Conservation (phyloP, 768 basidiomycete species). For the Gymnopilus junonius region DNA sequence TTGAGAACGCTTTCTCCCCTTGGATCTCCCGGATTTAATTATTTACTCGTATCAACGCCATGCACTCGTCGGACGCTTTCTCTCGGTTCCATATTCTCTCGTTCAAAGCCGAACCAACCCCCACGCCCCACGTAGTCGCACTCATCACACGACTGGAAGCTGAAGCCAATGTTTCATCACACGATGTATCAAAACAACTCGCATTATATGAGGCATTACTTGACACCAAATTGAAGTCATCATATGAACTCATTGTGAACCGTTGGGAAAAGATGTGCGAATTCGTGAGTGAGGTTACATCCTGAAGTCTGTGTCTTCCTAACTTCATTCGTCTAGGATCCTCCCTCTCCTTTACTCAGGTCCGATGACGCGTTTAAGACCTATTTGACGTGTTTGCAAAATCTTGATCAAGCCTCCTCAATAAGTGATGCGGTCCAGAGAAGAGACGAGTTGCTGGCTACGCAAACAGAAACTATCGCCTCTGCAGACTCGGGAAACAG, state of each 20-base stretch:
- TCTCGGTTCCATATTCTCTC: constrained; percentile 50
- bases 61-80: constrained; percentile 33
- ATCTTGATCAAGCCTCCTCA: constrained; percentile 57
- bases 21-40: constrained; percentile 7
- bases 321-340: constrained; percentile 48
- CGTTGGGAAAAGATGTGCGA: constrained; percentile 87
- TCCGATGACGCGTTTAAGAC: constrained; percentile 78
- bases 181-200: constrained; percentile 72
- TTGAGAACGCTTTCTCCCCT: constrained; percentile 13
- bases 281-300: constrained; percentile 70
- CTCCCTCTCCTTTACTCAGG: constrained; percentile 67
- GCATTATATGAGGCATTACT: constrained; percentile 69
- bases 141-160: constrained; percentile 76
- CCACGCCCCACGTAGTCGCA: constrained; percentile 69
- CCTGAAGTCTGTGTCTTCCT: background rate
- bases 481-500: constrained; percentile 5
- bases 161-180: constrained; percentile 74
- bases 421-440: constrained; percentile 69
- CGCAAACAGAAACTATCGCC: constrained; percentile 27
- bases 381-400: constrained; percentile 73
- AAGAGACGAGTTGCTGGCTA: constrained; percentile 64
- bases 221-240: constrained; percentile 66
- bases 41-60: constrained; percentile 11
- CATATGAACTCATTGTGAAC: constrained; percentile 71
- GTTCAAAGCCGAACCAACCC: constrained; percentile 48